Evolutionary conservation across 371 early-diverging fungal genomes (phyloP), one percentile per base, ranked within the genome.

Genomic region (Haplosporangium sp.): DNA sequence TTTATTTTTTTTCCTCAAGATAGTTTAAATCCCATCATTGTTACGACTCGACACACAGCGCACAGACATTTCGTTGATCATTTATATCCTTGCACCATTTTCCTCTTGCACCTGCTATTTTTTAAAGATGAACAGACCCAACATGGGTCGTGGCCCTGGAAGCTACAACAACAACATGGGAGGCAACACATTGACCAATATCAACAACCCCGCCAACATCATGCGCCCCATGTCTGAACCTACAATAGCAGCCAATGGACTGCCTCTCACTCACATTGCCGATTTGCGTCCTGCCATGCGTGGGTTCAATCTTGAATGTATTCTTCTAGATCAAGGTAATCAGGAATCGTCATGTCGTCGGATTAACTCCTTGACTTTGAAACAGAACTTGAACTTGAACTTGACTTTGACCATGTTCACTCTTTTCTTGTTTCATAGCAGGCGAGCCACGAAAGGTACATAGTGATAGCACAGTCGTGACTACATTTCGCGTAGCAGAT

Each of bases 401-500:
- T 29, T 29, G 29, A 29, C 29, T 36, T 18, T 59, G 14, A 23
- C 36, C n/a, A 36, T 38, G 9, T 59, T 37, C 43, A 18, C 11
- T 12, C 29, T 37, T 66, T 51, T 23, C 13, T 11, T 38, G 8
- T 20, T 36, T 8, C 38, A 41, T 56, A 74, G 74, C 59, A 6
- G 74, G 47, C 1, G 74, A 74, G 18, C 67, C 64, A 12, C 14
- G 74, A 42, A 52, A 64, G 18, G 47, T 63, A 21, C 47, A 38
- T 10, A 16, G 20, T 13, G 74, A 74, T 18, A 57, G 60, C 53
- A 64, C 67, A 41, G 56, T 68, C 16, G 13, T 74, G 42, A 64
- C 74, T 21, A 70, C 77, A 23, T 77, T 64, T 42, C 46, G 55
- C 18, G 77, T 57, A 10, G 71, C 77, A 8, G 77, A 77, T 61